phyloP scores from a whole-genome alignment of 2,329 filamentous ascomycete species.

The Albifimbria verrucaria region DNA sequence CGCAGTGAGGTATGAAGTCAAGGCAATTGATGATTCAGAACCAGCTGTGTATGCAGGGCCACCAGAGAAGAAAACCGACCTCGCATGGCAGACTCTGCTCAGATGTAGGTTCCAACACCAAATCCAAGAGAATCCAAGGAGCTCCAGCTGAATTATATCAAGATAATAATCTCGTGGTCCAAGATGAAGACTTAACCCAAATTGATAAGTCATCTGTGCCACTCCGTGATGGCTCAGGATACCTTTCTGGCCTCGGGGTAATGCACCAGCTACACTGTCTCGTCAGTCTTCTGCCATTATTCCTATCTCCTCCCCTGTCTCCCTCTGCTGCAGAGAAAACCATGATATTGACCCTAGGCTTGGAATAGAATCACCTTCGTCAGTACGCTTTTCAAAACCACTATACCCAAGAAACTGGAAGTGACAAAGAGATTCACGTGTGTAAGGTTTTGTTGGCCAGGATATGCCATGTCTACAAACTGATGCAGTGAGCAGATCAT shows the following conservation, averaged over 20 bases:
- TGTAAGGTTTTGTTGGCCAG: background rate
- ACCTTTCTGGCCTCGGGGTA: background rate
- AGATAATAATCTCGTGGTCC: background rate
- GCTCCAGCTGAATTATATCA: background rate
- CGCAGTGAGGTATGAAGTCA: background rate
- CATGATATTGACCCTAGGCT: background rate
- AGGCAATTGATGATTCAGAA: background rate
- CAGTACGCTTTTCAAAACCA: background rate
- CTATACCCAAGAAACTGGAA: background rate
- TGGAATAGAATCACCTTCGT: background rate
- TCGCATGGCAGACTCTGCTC: background rate
- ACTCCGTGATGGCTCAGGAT: background rate
- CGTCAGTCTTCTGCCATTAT: background rate
- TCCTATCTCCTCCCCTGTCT: too few relatives aligned
- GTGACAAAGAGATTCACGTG: background rate
- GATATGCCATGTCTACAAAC: background rate
- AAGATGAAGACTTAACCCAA: background rate
- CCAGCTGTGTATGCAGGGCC: background rate
- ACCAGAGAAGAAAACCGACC: background rate
- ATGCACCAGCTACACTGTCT: background rate
- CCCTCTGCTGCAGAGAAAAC: background rate
- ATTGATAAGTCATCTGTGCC: background rate
- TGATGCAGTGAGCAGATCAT: background rate
- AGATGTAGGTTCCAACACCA: background rate
- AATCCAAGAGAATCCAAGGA: background rate